These are phyloP conservation scores for Dorcoceras hygrometricum DNA, from an alignment of 257 asterid species.

Conservation along the genomic window DNA sequence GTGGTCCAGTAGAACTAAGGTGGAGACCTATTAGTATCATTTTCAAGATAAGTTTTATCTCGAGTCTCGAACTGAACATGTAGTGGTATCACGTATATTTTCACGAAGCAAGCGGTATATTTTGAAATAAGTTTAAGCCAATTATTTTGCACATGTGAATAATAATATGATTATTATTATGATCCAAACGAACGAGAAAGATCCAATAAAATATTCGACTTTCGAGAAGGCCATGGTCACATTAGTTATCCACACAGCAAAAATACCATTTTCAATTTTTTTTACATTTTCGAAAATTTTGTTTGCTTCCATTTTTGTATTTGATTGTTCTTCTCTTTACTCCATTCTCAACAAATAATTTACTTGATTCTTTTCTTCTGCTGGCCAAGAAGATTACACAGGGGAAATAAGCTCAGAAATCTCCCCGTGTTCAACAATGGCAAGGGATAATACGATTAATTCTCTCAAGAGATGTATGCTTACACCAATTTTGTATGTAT, in stretches of 20 bases:
- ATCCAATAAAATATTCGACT: not conserved
- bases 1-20: too few relatives aligned
- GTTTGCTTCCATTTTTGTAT: not conserved
- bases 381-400: not conserved
- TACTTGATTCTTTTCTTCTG: not conserved
- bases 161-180: not conserved
- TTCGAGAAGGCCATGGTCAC: not conserved
- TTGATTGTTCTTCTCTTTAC: not conserved
- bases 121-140: too few relatives aligned
- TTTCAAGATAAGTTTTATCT: too few relatives aligned
- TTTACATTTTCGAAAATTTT: constrained; percentile 1
- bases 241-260: not conserved
- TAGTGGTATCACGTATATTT: too few relatives aligned
- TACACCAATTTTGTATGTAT: constrained; percentile 31
- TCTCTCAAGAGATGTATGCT: constrained; percentile 24
- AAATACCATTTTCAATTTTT: not conserved
- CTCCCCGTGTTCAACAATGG: constrained; percentile 31
- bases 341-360: not conserved
- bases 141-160: too few relatives aligned
- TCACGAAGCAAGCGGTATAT: too few relatives aligned
- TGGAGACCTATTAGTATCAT: too few relatives aligned
- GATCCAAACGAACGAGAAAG: constrained; percentile 2
- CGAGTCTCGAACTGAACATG: too few relatives aligned
- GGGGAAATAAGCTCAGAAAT: constrained; percentile 9
- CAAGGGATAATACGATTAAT: constrained; percentile 14